Conservation (phyloP, 805 yeast species). For the Tetrapisispora namnaoensis region DNA sequence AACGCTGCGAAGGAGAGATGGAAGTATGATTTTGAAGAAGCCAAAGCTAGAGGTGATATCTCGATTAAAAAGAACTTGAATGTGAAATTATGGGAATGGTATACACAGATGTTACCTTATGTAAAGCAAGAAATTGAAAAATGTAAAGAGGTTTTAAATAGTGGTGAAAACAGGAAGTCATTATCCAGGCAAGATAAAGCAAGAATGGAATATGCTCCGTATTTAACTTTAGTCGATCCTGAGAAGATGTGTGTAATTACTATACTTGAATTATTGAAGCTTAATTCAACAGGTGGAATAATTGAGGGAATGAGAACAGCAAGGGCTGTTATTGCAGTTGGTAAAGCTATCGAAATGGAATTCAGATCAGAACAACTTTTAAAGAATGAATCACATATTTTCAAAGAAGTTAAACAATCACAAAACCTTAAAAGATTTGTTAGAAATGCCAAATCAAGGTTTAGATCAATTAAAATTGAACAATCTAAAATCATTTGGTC, state of each 20-base stretch:
- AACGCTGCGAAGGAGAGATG: slow-evolving; percentile 85
- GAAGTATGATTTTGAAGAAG: slow-evolving; percentile 71
- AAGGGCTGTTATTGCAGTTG: slow-evolving; percentile 69
- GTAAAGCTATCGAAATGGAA: slow-evolving; percentile 77
- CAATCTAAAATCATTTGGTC: slow-evolving; percentile 44
- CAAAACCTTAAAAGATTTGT: slow-evolving; percentile 34
- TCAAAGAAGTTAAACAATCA: slow-evolving; percentile 43
- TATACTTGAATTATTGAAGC: slow-evolving; percentile 67
- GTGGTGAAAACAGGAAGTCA: neutral
- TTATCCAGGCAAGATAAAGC: slow-evolving; percentile 27
- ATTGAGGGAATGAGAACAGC: slow-evolving; percentile 79
- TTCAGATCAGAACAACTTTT: slow-evolving; percentile 61
- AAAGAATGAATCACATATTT: slow-evolving; percentile 44
- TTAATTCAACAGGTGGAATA: slow-evolving; percentile 66
- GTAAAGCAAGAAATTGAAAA: slow-evolving; percentile 55
- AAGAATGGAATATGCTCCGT: slow-evolving; percentile 65
- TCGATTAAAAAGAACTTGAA: slow-evolving; percentile 53
- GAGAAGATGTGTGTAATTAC: slow-evolving; percentile 78
- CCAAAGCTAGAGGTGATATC: slow-evolving; percentile 47
- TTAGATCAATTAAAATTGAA: slow-evolving; percentile 31
- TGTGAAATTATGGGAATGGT: slow-evolving; percentile 78
- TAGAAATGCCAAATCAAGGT: slow-evolving; percentile 30
- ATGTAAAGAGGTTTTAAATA: slow-evolving; percentile 37
- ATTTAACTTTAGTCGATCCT: slow-evolving; percentile 57
- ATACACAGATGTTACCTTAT: slow-evolving; percentile 57